Base-by-base conservation (phyloP, 2,329 filamentous ascomycete genomes). In the Corynespora cassiicola region DNA sequence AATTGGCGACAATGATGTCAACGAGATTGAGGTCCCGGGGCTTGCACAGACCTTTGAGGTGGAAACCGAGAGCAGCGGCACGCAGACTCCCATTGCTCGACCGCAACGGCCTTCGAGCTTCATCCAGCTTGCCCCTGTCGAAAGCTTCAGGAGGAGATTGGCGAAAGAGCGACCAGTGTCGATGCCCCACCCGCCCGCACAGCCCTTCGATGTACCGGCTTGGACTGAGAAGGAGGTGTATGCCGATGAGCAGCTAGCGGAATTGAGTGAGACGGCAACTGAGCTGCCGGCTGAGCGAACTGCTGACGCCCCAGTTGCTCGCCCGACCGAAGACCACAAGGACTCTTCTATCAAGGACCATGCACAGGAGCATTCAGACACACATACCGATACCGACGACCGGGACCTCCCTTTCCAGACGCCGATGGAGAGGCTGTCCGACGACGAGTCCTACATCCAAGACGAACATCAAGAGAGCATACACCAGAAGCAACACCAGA, bases 1-100 rank as follows among this genome's bases (percentile, higher is more conserved):
- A 0, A 72, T 85, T 25, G 75, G 75, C 16, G 75, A 81, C 22
- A 78, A 83, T 31, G 89, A 95, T 58, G 71, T 92, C 6, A 79
- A 85, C 29, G 89, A 95, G 61, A 94, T 95, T 26, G 87, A 94
- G 57, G 79, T 90, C 28, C 87, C 87, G 3, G 87, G 86, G 0
- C 75, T 90, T 5, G 81, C 78, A 1, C 81, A 76, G 39, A 84
- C 88, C 39, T 84, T 85, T 10, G 85, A 86, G 34, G 74, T 74
- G 5, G 73, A 72, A 12, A 45, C 38, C 2, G 58, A 65, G 23
- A 54, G 45, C 26, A 49, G 45, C 16, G 54, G 54, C 19, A 49
- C 36, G 7, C 43, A 61, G 29, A 65, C 61, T 4, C 56, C 63
- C 1, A 47, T 65, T 1, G 39, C 50, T 15, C 54, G 47, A 7